phyloP scores from a whole-genome alignment of 441 rosid species.

The Omphalea diandra region DNA sequence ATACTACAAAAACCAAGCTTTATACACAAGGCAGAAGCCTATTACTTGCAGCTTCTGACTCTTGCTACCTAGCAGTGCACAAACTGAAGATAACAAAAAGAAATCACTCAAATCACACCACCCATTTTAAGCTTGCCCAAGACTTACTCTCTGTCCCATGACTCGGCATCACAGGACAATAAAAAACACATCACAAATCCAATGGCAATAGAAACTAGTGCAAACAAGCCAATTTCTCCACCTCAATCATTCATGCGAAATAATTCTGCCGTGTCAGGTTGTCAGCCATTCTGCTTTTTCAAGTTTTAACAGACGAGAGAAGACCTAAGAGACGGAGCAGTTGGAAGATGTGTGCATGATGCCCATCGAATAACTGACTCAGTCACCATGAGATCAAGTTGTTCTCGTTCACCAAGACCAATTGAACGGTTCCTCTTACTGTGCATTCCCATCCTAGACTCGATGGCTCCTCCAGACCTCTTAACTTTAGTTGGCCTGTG shows the following conservation, averaged over 20 bases:
- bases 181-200: constrained; percentile 8
- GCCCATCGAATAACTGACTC: constrained; percentile 76
- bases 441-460: constrained; percentile 39
- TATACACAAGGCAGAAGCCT: constrained; percentile 25
- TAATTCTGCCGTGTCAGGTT: background rate
- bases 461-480: constrained; percentile 36
- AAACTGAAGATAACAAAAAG: background rate
- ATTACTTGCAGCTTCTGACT: constrained; percentile 9
- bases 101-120: constrained; percentile 19
- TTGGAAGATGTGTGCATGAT: constrained; percentile 52
- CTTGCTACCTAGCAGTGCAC: background rate
- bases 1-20: constrained; percentile 16
- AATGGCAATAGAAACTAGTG: constrained; percentile 7
- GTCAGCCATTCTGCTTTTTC: constrained; percentile 10
- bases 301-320: constrained; percentile 49
- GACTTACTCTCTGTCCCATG: background rate
- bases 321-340: constrained; percentile 46
- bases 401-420: constrained; percentile 50
- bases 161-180: background rate
- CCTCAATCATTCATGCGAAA: background rate
- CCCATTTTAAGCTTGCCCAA: constrained; percentile 15
- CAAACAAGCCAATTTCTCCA: background rate
- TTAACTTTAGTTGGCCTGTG: constrained; percentile 29
- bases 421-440: constrained; percentile 56
- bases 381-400: constrained; percentile 40